Evolutionary conservation across 2,329 filamentous ascomycete genomes (phyloP).

Genomic region (Cladosporium sp.): DNA sequence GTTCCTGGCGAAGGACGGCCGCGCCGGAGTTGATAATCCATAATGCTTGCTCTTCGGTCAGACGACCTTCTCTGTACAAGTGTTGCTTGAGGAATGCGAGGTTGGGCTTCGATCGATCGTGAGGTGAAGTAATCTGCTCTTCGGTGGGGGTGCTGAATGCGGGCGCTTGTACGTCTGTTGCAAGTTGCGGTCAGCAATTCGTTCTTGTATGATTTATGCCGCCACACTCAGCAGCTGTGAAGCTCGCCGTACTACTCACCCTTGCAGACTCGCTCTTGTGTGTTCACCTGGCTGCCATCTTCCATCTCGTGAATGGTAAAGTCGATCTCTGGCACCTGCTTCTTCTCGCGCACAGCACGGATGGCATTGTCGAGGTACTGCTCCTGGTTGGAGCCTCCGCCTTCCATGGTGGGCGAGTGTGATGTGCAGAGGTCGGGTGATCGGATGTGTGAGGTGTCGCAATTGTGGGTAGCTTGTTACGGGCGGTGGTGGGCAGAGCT

Average conservation of each 20-base stretch:
- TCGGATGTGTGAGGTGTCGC: not conserved
- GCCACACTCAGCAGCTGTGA: not conserved
- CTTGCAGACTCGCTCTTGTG: conserved; percentile 95
- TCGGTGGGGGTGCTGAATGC: conserved; percentile 89
- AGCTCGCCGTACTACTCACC: conserved; percentile 50
- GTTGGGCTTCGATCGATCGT: conserved; percentile 82
- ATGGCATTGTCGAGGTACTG: conserved; percentile 75
- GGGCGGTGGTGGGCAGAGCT: not conserved
- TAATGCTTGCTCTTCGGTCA: conserved; percentile 95
- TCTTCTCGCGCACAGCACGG: conserved; percentile 90
- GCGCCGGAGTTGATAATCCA: conserved; percentile 90
- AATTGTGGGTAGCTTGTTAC: not conserved
- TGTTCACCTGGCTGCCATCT: conserved; percentile 92
- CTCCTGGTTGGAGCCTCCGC: conserved; percentile 30
- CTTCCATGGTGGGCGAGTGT: conserved; percentile 28
- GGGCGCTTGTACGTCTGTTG: conserved; percentile 89
- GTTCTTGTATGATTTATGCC: not conserved
- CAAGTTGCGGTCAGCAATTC: conserved; percentile 13
- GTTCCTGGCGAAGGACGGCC: conserved; percentile 81
- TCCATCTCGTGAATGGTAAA: conserved; percentile 99
- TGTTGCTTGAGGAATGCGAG: conserved; percentile 95
- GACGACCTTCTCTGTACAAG: conserved; percentile 92
- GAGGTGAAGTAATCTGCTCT: conserved; percentile 88
- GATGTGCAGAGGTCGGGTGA: not conserved
- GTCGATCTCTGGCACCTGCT: conserved; percentile 93